These are phyloP conservation scores for Firmiana major DNA, from an alignment of 345 rosid genomes.

Conservation along the genomic window DNA sequence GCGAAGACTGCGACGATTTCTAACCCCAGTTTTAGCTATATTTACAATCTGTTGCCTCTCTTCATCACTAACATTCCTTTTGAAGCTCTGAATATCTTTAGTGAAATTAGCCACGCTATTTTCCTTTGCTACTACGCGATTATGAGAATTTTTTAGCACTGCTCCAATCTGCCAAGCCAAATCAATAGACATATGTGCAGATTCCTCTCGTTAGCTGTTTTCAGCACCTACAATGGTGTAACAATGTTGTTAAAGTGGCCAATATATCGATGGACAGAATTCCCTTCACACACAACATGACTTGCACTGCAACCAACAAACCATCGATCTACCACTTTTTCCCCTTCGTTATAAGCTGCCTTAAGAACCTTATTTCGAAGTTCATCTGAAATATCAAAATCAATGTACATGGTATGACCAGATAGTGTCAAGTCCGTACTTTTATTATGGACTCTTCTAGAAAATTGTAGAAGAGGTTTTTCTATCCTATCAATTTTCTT, in stretches of 20 bases:
- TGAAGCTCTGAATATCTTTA: slow-evolving; percentile 26
- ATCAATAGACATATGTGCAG: slow-evolving; percentile 78
- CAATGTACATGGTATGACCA: slow-evolving; percentile 54
- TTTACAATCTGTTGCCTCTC: slow-evolving; percentile 57
- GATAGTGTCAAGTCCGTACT: slow-evolving; percentile 40
- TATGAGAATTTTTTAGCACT: slow-evolving; percentile 56
- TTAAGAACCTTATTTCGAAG: slow-evolving; percentile 63
- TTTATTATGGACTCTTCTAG: slow-evolving; percentile 38
- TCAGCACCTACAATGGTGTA: slow-evolving; percentile 88
- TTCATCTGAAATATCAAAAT: slow-evolving; percentile 64
- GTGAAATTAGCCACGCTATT: slow-evolving; percentile 21
- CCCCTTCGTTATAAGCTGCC: slow-evolving; percentile 63
- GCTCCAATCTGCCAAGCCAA: slow-evolving; percentile 74
- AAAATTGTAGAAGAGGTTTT: slow-evolving; percentile 31
- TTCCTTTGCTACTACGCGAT: slow-evolving; percentile 40
- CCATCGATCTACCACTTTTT: slow-evolving; percentile 59
- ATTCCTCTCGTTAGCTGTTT: slow-evolving; percentile 66
- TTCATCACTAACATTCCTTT: slow-evolving; percentile 31
- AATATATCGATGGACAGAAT: slow-evolving; percentile 60
- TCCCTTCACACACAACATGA: slow-evolving; percentile 82
- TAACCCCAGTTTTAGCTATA: slow-evolving; percentile 59
- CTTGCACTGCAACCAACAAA: slow-evolving; percentile 69
- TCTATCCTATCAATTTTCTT: slow-evolving; percentile 36
- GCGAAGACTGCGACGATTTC: slow-evolving; percentile 73
- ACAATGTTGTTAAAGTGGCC: slow-evolving; percentile 72